Conservation (phyloP, 176 grass and related monocot species). For the Triticum turgidum region DNA sequence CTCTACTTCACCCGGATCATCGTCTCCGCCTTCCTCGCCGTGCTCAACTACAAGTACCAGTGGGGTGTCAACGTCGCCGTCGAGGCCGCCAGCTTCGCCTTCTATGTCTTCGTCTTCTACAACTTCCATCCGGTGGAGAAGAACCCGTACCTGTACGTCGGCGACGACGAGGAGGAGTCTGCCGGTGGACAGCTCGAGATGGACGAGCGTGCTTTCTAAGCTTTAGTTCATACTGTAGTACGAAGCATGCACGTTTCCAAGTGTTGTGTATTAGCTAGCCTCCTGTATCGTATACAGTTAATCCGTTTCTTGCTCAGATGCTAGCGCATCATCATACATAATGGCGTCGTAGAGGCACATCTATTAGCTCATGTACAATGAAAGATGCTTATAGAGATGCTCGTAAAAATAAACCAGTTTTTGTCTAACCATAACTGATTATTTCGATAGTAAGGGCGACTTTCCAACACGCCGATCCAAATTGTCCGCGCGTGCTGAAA, state of each 20-base stretch:
- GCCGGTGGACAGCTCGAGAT: constrained; percentile 44
- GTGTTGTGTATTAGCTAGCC: constrained; percentile 2
- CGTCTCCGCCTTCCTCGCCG: constrained; percentile 26
- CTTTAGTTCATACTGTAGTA: constrained; percentile 1
- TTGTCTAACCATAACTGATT: too few relatives aligned
- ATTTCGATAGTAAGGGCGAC: too few relatives aligned
- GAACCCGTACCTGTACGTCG: constrained; percentile 61
- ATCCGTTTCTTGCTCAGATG: not conserved
- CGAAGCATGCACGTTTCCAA: not conserved
- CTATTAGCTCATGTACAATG: not conserved
- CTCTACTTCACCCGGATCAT: constrained; percentile 68
- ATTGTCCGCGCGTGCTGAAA: too few relatives aligned
- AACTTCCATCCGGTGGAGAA: constrained; percentile 57
- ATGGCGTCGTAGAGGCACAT: not conserved
- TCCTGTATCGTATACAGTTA: not conserved
- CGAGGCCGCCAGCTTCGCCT: constrained; percentile 48
- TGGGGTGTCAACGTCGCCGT: constrained; percentile 46
- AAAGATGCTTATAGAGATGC: not conserved
- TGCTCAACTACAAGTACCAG: constrained; percentile 54
- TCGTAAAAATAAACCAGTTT: too few relatives aligned
- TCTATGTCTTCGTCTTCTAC: constrained; percentile 60
- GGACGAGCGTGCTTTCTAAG: constrained; percentile 48
- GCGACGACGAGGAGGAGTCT: constrained; percentile 36
- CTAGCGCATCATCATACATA: not conserved
- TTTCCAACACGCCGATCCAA: too few relatives aligned